These are phyloP conservation scores for Sergeia podlipaevii DNA, from an alignment of 208 protist genomes.

Conservation along the genomic window DNA sequence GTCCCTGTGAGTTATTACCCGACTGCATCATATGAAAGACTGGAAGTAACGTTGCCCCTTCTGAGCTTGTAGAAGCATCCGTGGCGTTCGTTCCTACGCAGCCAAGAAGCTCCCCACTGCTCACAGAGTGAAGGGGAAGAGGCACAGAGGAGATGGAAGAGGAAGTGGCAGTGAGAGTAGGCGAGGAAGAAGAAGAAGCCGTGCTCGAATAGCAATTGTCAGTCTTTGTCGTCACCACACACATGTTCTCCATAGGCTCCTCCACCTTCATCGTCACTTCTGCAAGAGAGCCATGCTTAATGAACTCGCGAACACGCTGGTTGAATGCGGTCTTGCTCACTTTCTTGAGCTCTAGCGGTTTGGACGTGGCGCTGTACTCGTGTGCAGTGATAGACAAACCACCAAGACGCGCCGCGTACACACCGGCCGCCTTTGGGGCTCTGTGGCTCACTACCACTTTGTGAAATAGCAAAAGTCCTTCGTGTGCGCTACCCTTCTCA, in stretches of 20 bases:
- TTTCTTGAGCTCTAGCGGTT: conserved; percentile 44
- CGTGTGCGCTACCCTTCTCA: conserved; percentile 31
- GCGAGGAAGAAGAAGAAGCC: no score
- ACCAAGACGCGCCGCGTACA: conserved; percentile 68
- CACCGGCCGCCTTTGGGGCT: conserved; percentile 28
- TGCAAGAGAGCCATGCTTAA: conserved; percentile 39
- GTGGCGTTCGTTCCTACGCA: no score
- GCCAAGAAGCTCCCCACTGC: no score
- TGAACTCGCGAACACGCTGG: conserved; percentile 20
- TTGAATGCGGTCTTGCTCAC: conserved; percentile 17
- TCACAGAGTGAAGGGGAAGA: no score
- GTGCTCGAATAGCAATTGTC: no score
- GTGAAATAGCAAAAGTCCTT: conserved; percentile 64
- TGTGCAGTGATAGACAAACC: conserved; percentile 67
- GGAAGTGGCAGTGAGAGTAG: no score
- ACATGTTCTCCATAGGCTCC: conserved; percentile 7
- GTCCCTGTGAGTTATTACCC: no score
- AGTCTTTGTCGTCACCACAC: background rate
- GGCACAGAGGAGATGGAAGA: no score
- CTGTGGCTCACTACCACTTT: conserved; percentile 58
- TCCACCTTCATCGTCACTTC: conserved; percentile 28
- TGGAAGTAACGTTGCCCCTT: no score
- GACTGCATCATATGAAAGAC: no score
- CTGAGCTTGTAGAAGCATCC: no score
- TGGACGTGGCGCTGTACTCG: conserved; percentile 74